Evolutionary conservation across 2,329 filamentous ascomycete species (phyloP), one percentile per base, ranked within the genome.

Genomic region (Pseudogymnoascus sp.): DNA sequence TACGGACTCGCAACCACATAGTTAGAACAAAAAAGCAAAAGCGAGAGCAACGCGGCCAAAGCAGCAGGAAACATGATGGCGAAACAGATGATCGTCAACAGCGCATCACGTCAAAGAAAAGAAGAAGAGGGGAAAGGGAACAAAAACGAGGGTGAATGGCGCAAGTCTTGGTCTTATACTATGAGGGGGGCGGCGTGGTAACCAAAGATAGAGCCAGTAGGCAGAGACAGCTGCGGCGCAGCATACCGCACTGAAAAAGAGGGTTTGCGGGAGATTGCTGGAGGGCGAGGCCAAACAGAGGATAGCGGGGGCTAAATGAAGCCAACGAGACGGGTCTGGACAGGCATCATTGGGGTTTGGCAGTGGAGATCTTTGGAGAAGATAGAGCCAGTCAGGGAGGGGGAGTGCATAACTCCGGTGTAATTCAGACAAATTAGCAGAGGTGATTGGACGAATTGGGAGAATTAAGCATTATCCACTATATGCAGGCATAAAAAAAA

Each of bases 31-130:
- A 43, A 57, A 34, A 57, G 18, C 5, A 57, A 57, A 6, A 57
- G 50, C 50, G 50, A 57, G 14, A 57, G 50, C n/a, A 57, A 57
- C 32, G 50, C 50, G 28, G 50, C 50, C 50, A 57, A 57, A 57
- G 50, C 50, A 34, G 50, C 50, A n/a, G 50, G 32, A 35, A 57
- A 57, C 50, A 57, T 57, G 28, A 2, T 57, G 6, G 39, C 39
- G 39, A 43, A 25, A 14, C 9, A 14, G 39, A 4, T 43, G 18
- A 25, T 25, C 11, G 22, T 43, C 39, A 43, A 43, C 39, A 20
- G 39, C 39, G 39, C 39, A 43, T 43, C 39, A 43, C 39, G 39
- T 43, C 39, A 25, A 43, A 43, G 25, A 43, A 25, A 20, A 43
- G 6, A 7, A 32, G 30, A 16, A 25, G 39, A 4, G 6, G 20